Percentiles rank a stretch among this genome's conserved stretches.
phyloP scores from a whole-genome alignment of 495 filamentous ascomycete genomes.

The Aspergillus funiculosus region DNA sequence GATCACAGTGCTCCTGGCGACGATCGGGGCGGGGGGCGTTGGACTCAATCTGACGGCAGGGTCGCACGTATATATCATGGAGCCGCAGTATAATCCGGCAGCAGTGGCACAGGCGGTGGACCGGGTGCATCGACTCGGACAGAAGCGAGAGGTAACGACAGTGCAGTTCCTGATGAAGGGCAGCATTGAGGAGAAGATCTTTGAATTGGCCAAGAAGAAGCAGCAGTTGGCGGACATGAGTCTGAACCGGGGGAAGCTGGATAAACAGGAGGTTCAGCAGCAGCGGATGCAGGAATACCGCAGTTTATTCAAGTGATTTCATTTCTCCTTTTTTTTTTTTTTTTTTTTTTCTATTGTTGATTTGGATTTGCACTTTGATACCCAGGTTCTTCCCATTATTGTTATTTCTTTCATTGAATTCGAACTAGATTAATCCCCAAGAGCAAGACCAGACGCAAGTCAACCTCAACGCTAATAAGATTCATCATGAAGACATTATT shows the following conservation, averaged over 20 bases:
- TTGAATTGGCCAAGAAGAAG: constrained; percentile 85
- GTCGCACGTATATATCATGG: constrained; percentile 90
- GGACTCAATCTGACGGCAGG: constrained; percentile 86
- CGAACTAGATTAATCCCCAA: constrained; percentile 1
- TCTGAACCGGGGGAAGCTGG: constrained; percentile 65
- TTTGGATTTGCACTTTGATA: constrained; percentile 3
- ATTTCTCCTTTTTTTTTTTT: constrained; percentile 4
- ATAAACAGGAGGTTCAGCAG: constrained; percentile 68
- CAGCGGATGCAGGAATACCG: constrained; percentile 74
- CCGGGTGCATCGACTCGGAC: constrained; percentile 87
- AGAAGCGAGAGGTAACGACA: constrained; percentile 75
- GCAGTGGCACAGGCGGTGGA: constrained; percentile 93
- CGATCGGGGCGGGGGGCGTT: constrained; percentile 85
- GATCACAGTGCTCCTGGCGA: constrained; percentile 78
- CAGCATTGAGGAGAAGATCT: constrained; percentile 93
- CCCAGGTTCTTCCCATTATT: background rate
- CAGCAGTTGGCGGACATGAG: constrained; percentile 78
- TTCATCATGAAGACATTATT: too few species aligned
- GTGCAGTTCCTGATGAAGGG: constrained; percentile 79
- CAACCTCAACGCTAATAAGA: too few species aligned
- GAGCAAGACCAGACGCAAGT: constrained; percentile 8
- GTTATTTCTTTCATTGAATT: constrained; percentile 1
- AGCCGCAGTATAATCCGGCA: constrained; percentile 94
- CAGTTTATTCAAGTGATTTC: constrained; percentile 66
- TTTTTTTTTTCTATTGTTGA: background rate